Percentiles rank a stretch among this genome's conserved stretches.
Evolutionary conservation across 2,329 filamentous ascomycete genomes (phyloP).

Genomic region (Fusarium brachygibbosum): DNA sequence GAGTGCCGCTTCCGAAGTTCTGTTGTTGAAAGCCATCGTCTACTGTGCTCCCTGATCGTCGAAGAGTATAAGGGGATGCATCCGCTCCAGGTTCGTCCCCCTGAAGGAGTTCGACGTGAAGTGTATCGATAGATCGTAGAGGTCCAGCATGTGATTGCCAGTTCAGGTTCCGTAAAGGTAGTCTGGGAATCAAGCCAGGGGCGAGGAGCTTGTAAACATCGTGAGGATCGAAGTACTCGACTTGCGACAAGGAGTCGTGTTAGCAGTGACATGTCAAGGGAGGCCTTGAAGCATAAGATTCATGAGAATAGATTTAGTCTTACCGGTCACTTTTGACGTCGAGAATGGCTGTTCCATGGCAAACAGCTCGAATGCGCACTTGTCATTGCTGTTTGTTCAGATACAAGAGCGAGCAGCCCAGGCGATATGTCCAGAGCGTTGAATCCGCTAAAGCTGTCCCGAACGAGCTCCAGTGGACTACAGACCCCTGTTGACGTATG

Average conservation of each 20-base stretch:
- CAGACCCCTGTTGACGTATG: constrained; percentile 37
- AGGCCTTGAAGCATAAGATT: not conserved
- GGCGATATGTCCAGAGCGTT: constrained; percentile 30
- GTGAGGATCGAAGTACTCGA: constrained; percentile 96
- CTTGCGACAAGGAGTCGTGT: constrained; percentile 60
- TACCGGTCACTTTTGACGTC: constrained; percentile 84
- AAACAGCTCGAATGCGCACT: constrained; percentile 47
- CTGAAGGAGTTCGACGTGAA: constrained; percentile 89
- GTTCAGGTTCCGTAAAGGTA: constrained; percentile 91
- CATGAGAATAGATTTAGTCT: constrained; percentile 19
- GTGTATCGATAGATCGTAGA: constrained; percentile 90
- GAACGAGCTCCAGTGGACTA: constrained; percentile 37
- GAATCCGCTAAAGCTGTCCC: constrained; percentile 45
- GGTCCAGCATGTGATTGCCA: constrained; percentile 97
- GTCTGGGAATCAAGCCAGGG: constrained; percentile 79
- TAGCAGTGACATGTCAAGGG: constrained; percentile 24
- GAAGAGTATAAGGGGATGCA: constrained; percentile 49
- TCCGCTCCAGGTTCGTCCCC: constrained; percentile 63
- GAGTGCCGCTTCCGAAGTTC: constrained; percentile 58
- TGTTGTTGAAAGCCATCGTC: constrained; percentile 75
- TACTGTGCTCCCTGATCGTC: constrained; percentile 53
- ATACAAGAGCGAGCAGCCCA: constrained; percentile 14
- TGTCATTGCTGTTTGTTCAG: constrained; percentile 50
- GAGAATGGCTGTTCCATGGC: constrained; percentile 76
- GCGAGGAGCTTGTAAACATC: constrained; percentile 87